Evolutionary conservation across 2,329 filamentous ascomycete genomes (phyloP).

Genomic region (Trichoderma semiorbis): DNA sequence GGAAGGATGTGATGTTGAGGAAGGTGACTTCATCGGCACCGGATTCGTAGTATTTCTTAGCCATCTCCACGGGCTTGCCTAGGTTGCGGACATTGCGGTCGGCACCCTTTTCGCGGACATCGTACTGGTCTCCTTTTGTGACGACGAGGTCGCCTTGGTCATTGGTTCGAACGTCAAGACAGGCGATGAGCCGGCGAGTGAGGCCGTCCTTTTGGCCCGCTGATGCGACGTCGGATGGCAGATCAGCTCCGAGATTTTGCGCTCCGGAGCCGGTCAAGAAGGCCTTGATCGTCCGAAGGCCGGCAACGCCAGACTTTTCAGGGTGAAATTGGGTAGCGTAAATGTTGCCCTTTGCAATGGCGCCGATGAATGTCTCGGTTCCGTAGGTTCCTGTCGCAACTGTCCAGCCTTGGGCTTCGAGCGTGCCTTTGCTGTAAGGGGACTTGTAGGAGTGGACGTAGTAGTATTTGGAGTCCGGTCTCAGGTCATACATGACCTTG

Average conservation of each 20-base stretch:
- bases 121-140: constrained; percentile 98
- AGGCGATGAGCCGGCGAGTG: constrained; percentile 92
- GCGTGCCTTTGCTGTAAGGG: constrained; percentile 66
- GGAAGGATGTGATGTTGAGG: constrained; percentile 96
- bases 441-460: constrained; percentile 95
- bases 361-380: constrained; percentile 84
- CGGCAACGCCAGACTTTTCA: constrained; percentile 91
- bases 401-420: constrained; percentile 82
- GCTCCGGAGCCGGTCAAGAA: constrained; percentile 74
- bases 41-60: constrained; percentile 89
- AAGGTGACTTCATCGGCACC: constrained; percentile 97
- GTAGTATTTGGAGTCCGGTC: constrained; percentile 89
- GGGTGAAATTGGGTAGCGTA: constrained; percentile 96
- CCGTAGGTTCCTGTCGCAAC: constrained; percentile 91
- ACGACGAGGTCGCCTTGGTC: constrained; percentile 93
- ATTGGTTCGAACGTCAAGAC: constrained; percentile 91
- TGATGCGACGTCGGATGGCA: constrained; percentile 20
- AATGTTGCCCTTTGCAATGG: constrained; percentile 79
- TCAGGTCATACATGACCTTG: constrained; percentile 68
- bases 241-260: constrained; percentile 42
- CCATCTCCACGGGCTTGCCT: constrained; percentile 95
- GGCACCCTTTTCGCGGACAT: constrained; percentile 82
- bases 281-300: constrained; percentile 75
- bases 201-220: constrained; percentile 58
- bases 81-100: constrained; percentile 75